Percentiles rank a stretch among this genome's conserved stretches.
phyloP scores from a whole-genome alignment of 1,284 basidiomycete genomes.

The Golubevia sp. region DNA sequence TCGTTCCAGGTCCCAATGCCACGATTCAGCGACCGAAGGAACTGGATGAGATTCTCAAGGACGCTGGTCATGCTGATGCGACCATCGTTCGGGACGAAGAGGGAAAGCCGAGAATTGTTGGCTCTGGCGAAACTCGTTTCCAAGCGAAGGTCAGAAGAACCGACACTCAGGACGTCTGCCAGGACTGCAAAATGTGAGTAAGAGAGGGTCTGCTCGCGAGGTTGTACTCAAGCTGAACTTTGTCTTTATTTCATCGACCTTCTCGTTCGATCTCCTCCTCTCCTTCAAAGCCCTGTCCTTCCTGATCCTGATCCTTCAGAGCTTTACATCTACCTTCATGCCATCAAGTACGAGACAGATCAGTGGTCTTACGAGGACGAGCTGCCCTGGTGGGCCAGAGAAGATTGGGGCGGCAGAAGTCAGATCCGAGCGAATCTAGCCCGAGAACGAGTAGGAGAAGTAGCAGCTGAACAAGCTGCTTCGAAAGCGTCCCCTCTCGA shows the following conservation, averaged over 20 bases:
- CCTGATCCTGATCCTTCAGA: conserved; percentile 49
- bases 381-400: conserved; percentile 56
- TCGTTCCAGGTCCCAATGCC: conserved; percentile 50
- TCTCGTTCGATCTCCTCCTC: neutral
- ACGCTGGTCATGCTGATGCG: neutral
- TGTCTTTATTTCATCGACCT: neutral
- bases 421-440: neutral
- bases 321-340: conserved; percentile 58
- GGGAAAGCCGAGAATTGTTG: neutral
- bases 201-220: neutral
- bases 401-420: conserved; percentile 27
- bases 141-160: neutral
- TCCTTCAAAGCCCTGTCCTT: conserved; percentile 26
- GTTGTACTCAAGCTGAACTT: neutral
- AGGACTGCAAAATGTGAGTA: conserved; percentile 41
- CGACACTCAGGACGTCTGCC: conserved; percentile 23
- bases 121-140: neutral
- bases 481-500: too few relatives aligned
- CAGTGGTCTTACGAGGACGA: conserved; percentile 55
- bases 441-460: neutral
- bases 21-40: conserved; percentile 10
- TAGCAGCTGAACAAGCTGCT: neutral
- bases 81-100: neutral
- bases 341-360: conserved; percentile 60
- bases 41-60: neutral